Conservation (phyloP, 192 early-diverging fungal species). For the Entrophospora sp. region DNA sequence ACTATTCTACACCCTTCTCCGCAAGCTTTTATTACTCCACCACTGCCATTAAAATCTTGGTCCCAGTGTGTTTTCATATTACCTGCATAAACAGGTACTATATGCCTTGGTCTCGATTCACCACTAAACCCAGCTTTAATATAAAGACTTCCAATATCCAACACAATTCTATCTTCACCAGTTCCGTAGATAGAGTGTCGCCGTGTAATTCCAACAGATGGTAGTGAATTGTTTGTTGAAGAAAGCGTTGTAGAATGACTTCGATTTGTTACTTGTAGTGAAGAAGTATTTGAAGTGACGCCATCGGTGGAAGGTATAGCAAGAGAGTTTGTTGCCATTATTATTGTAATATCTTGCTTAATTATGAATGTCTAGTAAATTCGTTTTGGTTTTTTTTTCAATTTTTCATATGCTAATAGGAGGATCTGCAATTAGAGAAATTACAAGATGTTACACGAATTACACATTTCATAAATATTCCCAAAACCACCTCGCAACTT, state of each 20-base stretch:
- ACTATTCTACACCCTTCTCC: constrained; percentile 32
- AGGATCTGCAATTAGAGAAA: too few species aligned
- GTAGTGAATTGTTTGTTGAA: neutral
- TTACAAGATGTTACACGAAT: too few species aligned
- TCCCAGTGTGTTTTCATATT: constrained; percentile 23
- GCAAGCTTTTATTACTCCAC: constrained; percentile 29
- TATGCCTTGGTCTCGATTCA: constrained; percentile 67
- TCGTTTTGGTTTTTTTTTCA: too few species aligned
- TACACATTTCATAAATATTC: too few species aligned
- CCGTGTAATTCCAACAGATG: constrained; percentile 15
- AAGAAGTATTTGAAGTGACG: too few species aligned
- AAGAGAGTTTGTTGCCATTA: too few species aligned
- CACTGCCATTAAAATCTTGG: constrained; percentile 21
- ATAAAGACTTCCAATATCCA: constrained; percentile 76
- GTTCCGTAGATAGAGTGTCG: constrained; percentile 58
- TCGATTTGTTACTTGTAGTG: too few species aligned
- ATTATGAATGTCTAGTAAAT: too few species aligned
- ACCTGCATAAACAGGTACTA: constrained; percentile 43
- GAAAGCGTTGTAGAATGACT: neutral
- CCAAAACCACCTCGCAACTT: too few species aligned
- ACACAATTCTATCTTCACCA: constrained; percentile 73
- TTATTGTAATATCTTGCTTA: too few species aligned
- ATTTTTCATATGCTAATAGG: too few species aligned
- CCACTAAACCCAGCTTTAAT: constrained; percentile 83
- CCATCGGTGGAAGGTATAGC: too few species aligned